A percentile compares a stretch with the other conserved stretches of the same genome.
phyloP scores from a whole-genome alignment of 179 eudicot species.

The Heliamphora pulchella region DNA sequence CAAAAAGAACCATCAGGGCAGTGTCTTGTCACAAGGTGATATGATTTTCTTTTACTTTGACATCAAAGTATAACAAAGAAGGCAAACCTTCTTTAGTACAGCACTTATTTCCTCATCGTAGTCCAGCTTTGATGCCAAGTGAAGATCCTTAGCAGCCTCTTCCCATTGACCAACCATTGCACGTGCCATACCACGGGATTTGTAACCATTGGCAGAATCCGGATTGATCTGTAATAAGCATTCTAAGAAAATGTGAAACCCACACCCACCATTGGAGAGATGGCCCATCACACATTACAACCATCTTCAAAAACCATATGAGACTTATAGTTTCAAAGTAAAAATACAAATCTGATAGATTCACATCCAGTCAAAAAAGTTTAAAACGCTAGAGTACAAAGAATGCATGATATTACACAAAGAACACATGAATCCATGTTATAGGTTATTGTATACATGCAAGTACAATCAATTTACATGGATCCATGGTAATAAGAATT shows the following conservation, averaged over 20 bases:
- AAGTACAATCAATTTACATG: not conserved
- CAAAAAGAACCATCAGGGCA: not conserved
- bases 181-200: conserved; percentile 81
- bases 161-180: conserved; percentile 94
- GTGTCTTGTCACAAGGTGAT: not conserved
- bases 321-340: not conserved
- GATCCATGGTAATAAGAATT: not conserved
- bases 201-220: conserved; percentile 97
- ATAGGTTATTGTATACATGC: not conserved
- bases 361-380: not conserved
- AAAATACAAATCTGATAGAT: not conserved
- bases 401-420: not conserved
- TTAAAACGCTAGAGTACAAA: not conserved
- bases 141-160: conserved; percentile 96
- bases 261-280: not conserved
- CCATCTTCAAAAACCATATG: conserved; percentile 3
- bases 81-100: conserved; percentile 67
- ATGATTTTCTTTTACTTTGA: not conserved
- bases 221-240: conserved; percentile 62
- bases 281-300: not conserved
- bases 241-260: conserved; percentile 2
- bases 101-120: conserved; percentile 80
- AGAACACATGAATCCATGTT: not conserved
- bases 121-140: conserved; percentile 79
- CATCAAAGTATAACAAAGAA: not conserved